Evolutionary conservation across 257 asterid species (phyloP), one percentile per base, ranked within the genome.

Genomic region (Coffea canephora): DNA sequence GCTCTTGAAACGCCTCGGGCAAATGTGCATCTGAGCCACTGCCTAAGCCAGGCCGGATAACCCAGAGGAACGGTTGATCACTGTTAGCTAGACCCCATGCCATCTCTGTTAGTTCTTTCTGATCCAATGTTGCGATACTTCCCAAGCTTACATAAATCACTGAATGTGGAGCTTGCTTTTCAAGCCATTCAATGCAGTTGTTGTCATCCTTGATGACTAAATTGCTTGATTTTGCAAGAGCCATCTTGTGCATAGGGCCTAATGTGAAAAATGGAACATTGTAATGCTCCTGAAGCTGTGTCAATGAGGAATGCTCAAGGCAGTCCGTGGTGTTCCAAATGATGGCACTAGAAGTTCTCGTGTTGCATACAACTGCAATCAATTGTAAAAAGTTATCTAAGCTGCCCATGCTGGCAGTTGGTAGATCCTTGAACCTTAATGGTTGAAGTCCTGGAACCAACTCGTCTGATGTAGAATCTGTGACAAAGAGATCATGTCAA

Each of bases 51-150:
- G 75, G 61, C 39, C 70, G 84, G 55, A 88, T 81, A 43, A 87
- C 94, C 92, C 90, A 88, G 48, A 88, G 25, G 52, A 88, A 85
- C 0, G 87, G 86, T 34, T 73, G 81, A 76, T n/a, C 77, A 25
- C 89, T 85, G 3, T 83, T 82, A n/a, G 83, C 88, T 50, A 88
- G 45, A 6, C 92, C 92, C 89, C 89, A 85, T 46, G 90, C 94
- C n/a, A 79, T 77, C 64, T 90, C 92, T 0, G 12, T 13, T 3
- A 87, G 23, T 27, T 79, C 82, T 0, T 81, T 14, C 36, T 48
- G 71, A 31, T 70, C 80, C 75, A 85, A 78, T 57, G 73, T 25
- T 4, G 87, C 89, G 2, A 83, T 5, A 64, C 91, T 90, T 12
- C 91, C 91, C 0, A 85, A 77, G 83, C 91, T 89, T 13, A 89